These are phyloP conservation scores for Ustilago crameri DNA, from an alignment of 1,284 basidiomycete genomes.

Conservation along the genomic window DNA sequence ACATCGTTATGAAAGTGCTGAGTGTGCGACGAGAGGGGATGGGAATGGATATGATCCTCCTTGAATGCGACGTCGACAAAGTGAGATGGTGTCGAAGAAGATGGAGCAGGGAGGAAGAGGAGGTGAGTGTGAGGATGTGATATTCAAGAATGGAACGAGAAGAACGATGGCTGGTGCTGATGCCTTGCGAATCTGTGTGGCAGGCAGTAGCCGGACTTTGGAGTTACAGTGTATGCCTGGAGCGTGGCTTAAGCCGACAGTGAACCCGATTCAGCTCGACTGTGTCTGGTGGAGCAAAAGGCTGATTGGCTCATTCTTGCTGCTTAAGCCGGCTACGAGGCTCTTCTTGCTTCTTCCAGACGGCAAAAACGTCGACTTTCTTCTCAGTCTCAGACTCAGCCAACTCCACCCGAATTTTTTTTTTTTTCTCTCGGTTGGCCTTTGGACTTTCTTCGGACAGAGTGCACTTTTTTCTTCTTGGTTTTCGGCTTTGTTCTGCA, in stretches of 20 bases:
- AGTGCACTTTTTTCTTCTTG: background rate
- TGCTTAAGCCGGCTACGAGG: background rate
- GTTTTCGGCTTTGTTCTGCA: conserved; percentile 26
- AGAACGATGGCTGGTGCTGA: background rate
- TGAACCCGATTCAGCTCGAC: background rate
- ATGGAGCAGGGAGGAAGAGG: background rate
- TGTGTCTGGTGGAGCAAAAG: background rate
- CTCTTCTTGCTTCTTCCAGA: conserved; percentile 7
- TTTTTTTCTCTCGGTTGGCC: too few species aligned
- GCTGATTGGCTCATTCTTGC: background rate
- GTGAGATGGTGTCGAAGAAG: conserved; percentile 8
- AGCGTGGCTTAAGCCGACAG: background rate
- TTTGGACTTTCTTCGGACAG: conserved; percentile 4
- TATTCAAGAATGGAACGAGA: background rate
- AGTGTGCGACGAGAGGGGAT: background rate
- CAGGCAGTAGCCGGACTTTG: background rate
- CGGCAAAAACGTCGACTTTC: background rate
- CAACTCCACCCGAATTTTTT: background rate
- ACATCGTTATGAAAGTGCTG: conserved; percentile 35
- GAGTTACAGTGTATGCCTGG: background rate
- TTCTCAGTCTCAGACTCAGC: background rate
- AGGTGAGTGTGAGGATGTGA: conserved; percentile 19
- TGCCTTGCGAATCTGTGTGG: background rate
- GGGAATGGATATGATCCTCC: conserved; percentile 11
- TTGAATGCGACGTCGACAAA: conserved; percentile 14